Evolutionary conservation across 1,284 basidiomycete species (phyloP), one percentile per base, ranked within the genome.

Genomic region (Cutaneotrichosporon sp.): DNA sequence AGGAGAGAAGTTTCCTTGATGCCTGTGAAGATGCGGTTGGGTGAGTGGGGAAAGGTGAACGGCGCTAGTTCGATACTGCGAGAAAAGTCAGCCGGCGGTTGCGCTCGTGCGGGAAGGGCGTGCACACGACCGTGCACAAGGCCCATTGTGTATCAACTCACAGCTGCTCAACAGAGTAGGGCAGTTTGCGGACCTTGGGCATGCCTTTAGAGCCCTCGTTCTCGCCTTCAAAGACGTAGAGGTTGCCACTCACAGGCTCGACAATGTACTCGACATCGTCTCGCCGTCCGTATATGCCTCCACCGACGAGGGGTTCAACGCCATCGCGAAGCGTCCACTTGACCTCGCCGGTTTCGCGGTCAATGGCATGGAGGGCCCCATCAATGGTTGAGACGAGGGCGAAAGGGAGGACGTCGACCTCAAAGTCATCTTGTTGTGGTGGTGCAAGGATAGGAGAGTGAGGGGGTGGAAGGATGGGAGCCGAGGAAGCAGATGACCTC

Each of bases 301-400:
- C 78, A 11, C 77, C 77, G 10, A 78, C 76, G 14, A 76, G 64
- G 18, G 76, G 76, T 32, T 76, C 70, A 2, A 79, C 72, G n/a
- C 77, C 78, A 18, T 79, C 77, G 46, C 68, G 68, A 57, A 78
- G 67, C 2, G 73, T 70, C 79, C 77, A 76, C 52, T 69, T 67
- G 47, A 76, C 63, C 46, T 69, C 69, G 21, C 80, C 80, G 5
- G 72, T 72, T 11, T 76, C 74, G 31, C 78, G 64, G 56, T 80
- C 80, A 18, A 81, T 69, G 5, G 79, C 80, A 67, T 81, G 80
- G 7, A 81, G 70, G 1, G 74, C 76, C 26, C 80, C 80, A 64
- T 81, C 80, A 26, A 81, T 75, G 4, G 76, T 81, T 26, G 77
- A 76, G 11, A 81, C 69, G 36, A 81, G 69, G 13, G 80, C 79